Conservation (phyloP, 371 early-diverging fungal genomes). For the Dinochytrium kinnereticum region DNA sequence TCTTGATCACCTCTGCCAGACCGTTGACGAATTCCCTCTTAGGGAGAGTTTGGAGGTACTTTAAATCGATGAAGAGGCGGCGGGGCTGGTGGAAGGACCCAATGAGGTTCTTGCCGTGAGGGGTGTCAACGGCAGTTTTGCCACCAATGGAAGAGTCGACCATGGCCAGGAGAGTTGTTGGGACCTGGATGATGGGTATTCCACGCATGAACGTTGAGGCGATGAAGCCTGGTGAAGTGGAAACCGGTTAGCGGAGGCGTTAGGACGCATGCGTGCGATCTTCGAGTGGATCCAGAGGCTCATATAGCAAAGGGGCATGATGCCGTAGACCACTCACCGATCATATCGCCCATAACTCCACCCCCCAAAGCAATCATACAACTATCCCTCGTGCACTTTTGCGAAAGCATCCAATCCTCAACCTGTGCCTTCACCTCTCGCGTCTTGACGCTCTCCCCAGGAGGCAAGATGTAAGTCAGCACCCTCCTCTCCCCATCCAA, state of each 20-base stretch:
- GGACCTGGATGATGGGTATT: constrained; percentile 90
- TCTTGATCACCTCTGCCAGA: constrained; percentile 98
- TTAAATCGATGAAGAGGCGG: constrained; percentile 89
- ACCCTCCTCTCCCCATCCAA: constrained; percentile 51
- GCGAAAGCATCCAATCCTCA: constrained; percentile 89
- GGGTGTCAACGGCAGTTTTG: constrained; percentile 96
- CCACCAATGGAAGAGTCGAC: constrained; percentile 98
- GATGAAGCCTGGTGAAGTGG: constrained; percentile 69
- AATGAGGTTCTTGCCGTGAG: constrained; percentile 94
- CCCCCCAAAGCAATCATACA: constrained; percentile 95
- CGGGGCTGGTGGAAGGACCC: constrained; percentile 98
- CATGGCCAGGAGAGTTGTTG: constrained; percentile 97
- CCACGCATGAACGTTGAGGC: constrained; percentile 99
- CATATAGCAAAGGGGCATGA: constrained; percentile 10
- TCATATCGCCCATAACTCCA: constrained; percentile 96
- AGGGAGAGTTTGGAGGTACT: constrained; percentile 86
- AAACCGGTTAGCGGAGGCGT: neutral
- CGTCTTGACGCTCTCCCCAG: constrained; percentile 91
- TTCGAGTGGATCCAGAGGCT: neutral
- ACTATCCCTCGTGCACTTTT: constrained; percentile 92
- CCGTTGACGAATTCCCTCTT: constrained; percentile 94
- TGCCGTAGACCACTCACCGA: constrained; percentile 53
- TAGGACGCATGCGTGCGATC: neutral
- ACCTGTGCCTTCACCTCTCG: constrained; percentile 84
- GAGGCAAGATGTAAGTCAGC: constrained; percentile 80